Evolutionary conservation across 495 filamentous ascomycete genomes (phyloP), one percentile per base, ranked within the genome.

Genomic region (Glonium stellatum): DNA sequence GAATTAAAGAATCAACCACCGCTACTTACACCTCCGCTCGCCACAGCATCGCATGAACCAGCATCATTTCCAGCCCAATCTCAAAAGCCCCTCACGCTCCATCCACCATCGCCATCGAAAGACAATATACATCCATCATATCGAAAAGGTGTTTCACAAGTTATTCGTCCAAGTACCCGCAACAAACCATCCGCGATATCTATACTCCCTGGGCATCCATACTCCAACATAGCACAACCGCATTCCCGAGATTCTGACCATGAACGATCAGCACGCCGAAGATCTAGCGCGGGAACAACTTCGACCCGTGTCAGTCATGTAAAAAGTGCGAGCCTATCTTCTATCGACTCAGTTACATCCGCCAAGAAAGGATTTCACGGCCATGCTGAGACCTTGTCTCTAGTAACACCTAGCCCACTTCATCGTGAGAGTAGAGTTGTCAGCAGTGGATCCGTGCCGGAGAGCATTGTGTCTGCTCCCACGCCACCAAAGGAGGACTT

Each of bases 121-220:
- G 71, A 75, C 10, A 71, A 68, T 61, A 73, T 73, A 35, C 73
- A 73, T 57, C 61, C 73, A 6, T 73, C 71, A 4, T 75, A 76
- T 56, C 63, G 73, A 42, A 76, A 75, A 63, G 73, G 72, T 8
- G 72, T 63, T 5, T 75, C 72, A 0, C 73, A 76, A 44, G 67
- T 73, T 8, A 68, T 74, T 41, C 39, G 61, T 49, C 55, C 71
- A 31, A 56, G 21, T 34, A 55, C 58, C 13, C n/a, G 37, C n/a
- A 53, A 41, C 5, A 49, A 53, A 50, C 46, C 50, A 13, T 63
- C 65, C 42, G 59, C 59, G 5, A 21, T 67, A 13, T 61, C 59
- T 23, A 60, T 57, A 44, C 58, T 36, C 34, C 59, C 25, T n/a
- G 55, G 36, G 21, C 36, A 49, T 34, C 25, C 42, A 12, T 25